phyloP scores from a whole-genome alignment of 106 monocot species.

The Platanthera zijinensis region DNA sequence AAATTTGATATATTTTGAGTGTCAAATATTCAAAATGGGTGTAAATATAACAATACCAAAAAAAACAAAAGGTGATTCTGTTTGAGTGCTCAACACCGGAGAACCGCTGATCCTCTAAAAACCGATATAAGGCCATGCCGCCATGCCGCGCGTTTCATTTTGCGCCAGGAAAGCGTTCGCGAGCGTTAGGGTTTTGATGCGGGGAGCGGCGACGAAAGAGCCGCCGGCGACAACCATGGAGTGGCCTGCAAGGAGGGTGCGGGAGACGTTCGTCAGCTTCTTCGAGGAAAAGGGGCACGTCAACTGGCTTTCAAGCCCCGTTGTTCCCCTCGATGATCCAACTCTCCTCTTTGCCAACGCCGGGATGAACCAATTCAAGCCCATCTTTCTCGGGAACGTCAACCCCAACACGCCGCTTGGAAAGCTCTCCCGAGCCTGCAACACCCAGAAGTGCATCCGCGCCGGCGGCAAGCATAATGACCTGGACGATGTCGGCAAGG shows the following conservation, averaged over 20 bases:
- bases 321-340: conserved; percentile 89
- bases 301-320: conserved; percentile 79
- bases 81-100: no score
- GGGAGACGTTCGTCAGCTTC: conserved; percentile 62
- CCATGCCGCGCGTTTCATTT: neutral
- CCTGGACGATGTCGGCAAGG: conserved; percentile 94
- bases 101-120: no score
- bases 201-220: neutral
- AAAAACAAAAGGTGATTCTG: no score
- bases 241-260: conserved; percentile 64
- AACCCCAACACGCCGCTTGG: conserved; percentile 69
- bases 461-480: conserved; percentile 99
- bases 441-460: conserved; percentile 97
- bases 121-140: no score
- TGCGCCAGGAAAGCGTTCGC: neutral
- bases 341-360: conserved; percentile 97
- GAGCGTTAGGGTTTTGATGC: neutral
- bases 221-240: conserved; percentile 13
- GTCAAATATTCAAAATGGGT: no score
- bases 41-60: no score
- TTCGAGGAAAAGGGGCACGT: conserved; percentile 69
- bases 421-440: conserved; percentile 60
- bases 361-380: conserved; percentile 98
- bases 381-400: conserved; percentile 79
- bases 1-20: no score